Evolutionary conservation across 345 rosid species (phyloP).

Genomic region (Balakata baccata): DNA sequence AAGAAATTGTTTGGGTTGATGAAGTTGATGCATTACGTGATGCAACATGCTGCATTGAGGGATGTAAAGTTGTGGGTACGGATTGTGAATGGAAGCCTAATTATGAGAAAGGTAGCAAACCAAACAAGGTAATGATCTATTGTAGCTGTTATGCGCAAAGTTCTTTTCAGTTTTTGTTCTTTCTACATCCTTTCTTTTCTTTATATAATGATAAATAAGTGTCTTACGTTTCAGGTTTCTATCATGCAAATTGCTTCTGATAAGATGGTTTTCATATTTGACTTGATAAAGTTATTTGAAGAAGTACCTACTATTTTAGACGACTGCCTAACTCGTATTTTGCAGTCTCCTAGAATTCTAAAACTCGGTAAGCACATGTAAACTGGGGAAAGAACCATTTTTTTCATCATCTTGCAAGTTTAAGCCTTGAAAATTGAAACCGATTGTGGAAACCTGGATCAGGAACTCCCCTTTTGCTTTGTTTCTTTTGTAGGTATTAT

Average conservation of each 20-base stretch:
- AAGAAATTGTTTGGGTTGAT: conserved; percentile 78
- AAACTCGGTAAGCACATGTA: conserved; percentile 66
- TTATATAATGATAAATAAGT: conserved; percentile 6
- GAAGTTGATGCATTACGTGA: conserved; percentile 47
- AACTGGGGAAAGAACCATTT: conserved; percentile 1
- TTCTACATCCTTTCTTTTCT: background rate
- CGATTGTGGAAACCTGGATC: background rate
- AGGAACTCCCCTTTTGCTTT: background rate
- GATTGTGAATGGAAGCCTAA: conserved; percentile 99
- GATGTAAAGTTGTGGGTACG: conserved; percentile 70
- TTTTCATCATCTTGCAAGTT: background rate
- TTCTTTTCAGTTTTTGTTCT: background rate
- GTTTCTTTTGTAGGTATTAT: background rate
- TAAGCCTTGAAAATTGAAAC: background rate
- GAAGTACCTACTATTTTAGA: conserved; percentile 63
- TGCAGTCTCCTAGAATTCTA: conserved; percentile 62
- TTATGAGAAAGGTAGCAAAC: conserved; percentile 63
- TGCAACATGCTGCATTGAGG: conserved; percentile 61
- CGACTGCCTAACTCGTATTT: conserved; percentile 64
- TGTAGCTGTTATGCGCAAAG: conserved; percentile 3
- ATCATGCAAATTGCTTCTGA: conserved; percentile 87
- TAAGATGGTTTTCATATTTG: conserved; percentile 67
- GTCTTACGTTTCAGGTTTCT: conserved; percentile 67
- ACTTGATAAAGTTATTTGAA: conserved; percentile 72
- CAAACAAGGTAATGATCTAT: conserved; percentile 55